Evolutionary conservation across 2,329 filamentous ascomycete species (phyloP), one percentile per base, ranked within the genome.

Genomic region (Pestalotiopsis sp.): DNA sequence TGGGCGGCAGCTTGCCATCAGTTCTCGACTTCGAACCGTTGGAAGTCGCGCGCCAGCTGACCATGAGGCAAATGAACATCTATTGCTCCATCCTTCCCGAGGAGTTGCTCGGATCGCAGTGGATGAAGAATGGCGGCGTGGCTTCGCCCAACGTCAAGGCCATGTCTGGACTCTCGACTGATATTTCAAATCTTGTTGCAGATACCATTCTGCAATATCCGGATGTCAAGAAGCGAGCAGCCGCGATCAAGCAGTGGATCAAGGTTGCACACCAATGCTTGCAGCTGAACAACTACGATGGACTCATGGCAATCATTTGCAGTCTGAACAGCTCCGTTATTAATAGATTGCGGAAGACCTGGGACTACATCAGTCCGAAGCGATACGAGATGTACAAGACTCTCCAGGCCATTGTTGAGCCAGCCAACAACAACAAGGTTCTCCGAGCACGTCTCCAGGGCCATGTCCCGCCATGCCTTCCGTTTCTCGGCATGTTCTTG

Each of bases 181-280:
- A 98, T 72, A 84, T 99, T 20, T 94, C 95, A 4, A 96, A 98
- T 76, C 84, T 98, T 52, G 96, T 99, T 12, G 93, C 94, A 0
- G 95, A 98, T 77, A 97, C 93, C 0, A 97, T 99, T 74, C 87
- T 99, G 14, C 90, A 93, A 68, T 88, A 94, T 68, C 88, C 93
- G n/a, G 96, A 98, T 78, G 90, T 92, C 31, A 98, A 98, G 87
- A 97, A 95, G 83, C 90, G 96, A 31, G 95, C 96, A 0, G 83
- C 88, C 1, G 89, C 94, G 66, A 96, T 99, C 82, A 98, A 99
- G 83, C 95, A 98, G 75, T 99, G 96, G 96, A 93, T 98, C 78
- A 99, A 98, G 85, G 91, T 98, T 73, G 94, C 93, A 0, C 88
- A 92, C 74, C 93, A 93, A 75, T 97, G 94, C 73, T 84, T 97